Evolutionary conservation across 2,329 filamentous ascomycete species (phyloP), one percentile per base, ranked within the genome.

Genomic region (Cytospora mali): DNA sequence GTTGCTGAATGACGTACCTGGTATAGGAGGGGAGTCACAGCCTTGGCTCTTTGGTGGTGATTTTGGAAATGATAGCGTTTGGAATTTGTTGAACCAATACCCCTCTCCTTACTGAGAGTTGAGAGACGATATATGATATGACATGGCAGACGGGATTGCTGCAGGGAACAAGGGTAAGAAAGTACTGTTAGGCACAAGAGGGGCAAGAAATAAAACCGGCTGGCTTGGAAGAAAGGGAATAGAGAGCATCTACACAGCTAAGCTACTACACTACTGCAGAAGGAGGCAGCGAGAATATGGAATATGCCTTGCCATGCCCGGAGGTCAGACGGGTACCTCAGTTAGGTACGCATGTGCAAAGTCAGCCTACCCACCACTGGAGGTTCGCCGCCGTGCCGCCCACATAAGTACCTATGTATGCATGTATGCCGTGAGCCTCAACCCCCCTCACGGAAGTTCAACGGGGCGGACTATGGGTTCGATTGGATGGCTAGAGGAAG

Each of bases 31-130:
- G 7, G 42, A 62, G 13, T 25, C 62, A 58, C 65, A 64, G 55
- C 63, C 56, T 25, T 66, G 62, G 62, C 68, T 66, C 51, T 71
- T 73, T 61, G 68, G 67, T 39, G 71, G 69, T 2, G 66, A 70
- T 33, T 71, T 72, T 64, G 70, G 68, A n/a, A 67, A 69, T 48
- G 69, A 72, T 62, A 72, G 68, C 58, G 69, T 72, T 54, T 73
- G 71, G 71, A 72, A 57, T 56, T 51, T 72, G 61, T 54, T 72
- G 39, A 72, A 72, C 58, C 69, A 72, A 56, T 73, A 71, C 62
- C 55, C 59, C 18, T 58, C 64, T 66, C 68, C 68, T 35, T 65
- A 68, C 61, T 74, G 29, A 61, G 18, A 16, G n/a, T 18, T 18
- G 35, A 39, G 16, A 39, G 35, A 39, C n/a, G 16, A 39, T 39